Evolutionary conservation across 2,329 filamentous ascomycete species (phyloP).

Genomic region (Fusarium beomiforme): DNA sequence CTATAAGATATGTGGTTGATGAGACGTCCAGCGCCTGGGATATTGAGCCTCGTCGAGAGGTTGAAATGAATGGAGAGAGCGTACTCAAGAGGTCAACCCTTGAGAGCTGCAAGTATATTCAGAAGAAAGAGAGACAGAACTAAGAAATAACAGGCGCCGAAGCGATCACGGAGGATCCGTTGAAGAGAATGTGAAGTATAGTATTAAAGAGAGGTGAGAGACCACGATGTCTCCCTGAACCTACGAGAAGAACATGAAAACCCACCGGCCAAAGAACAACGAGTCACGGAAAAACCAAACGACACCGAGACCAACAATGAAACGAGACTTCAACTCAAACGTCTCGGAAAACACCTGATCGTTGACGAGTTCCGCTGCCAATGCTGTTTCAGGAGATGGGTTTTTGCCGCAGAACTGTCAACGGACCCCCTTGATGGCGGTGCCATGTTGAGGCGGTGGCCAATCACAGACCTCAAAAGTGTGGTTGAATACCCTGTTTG

Average conservation of each 20-base stretch:
- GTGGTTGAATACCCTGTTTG: constrained; percentile 41
- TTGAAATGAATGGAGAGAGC: constrained; percentile 21
- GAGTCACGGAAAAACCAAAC: constrained; percentile 25
- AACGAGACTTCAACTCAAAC: constrained; percentile 35
- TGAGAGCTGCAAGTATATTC: constrained; percentile 13
- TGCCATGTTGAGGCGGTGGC: constrained; percentile 28
- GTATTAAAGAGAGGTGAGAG: constrained; percentile 24
- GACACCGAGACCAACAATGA: constrained; percentile 34
- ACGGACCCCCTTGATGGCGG: constrained; percentile 24
- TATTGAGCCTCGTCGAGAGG: constrained; percentile 40
- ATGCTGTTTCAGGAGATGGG: constrained; percentile 44
- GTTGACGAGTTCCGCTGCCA: constrained; percentile 34
- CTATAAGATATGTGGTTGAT: constrained; percentile 10
- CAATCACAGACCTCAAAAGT: constrained; percentile 33
- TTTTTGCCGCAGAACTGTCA: constrained; percentile 37
- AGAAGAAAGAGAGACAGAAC: constrained; percentile 16
- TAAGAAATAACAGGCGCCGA: constrained; percentile 16
- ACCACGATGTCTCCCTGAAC: neutral
- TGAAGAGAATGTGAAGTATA: constrained; percentile 20
- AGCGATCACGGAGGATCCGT: constrained; percentile 25
- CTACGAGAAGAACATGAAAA: constrained; percentile 10
- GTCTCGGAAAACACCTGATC: constrained; percentile 43
- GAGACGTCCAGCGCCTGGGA: constrained; percentile 41
- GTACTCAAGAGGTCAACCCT: constrained; percentile 30
- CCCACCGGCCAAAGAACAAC: neutral